These are phyloP conservation scores for Nemania sp. DNA, from an alignment of 2,329 filamentous ascomycete genomes.

Conservation along the genomic window DNA sequence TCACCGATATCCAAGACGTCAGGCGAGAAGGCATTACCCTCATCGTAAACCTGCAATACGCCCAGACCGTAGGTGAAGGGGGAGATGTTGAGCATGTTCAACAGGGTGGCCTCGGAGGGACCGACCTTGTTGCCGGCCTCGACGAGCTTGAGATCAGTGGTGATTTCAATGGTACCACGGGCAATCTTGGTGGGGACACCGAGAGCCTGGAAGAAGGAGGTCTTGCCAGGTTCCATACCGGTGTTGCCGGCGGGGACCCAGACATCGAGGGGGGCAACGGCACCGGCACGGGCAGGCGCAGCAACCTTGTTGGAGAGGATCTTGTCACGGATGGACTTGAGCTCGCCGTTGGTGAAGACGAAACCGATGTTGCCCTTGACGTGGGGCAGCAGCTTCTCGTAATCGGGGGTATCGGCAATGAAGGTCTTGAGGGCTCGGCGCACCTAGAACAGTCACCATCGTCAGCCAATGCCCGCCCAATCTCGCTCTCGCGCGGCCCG, in stretches of 20 bases:
- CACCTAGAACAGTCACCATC: constrained; percentile 58
- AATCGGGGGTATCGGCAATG: constrained; percentile 87
- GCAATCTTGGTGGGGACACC: constrained; percentile 99
- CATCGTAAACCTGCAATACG: constrained; percentile 94
- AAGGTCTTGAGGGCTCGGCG: constrained; percentile 98
- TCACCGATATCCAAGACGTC: constrained; percentile 91
- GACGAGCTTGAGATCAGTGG: constrained; percentile 94
- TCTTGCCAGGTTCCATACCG: constrained; percentile 99
- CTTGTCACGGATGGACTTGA: constrained; percentile 91
- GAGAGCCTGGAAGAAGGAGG: constrained; percentile 99
- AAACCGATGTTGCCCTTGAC: constrained; percentile 98
- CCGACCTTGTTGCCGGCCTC: constrained; percentile 93
- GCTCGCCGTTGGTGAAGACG: constrained; percentile 98
- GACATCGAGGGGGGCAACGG: constrained; percentile 90
- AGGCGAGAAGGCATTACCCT: constrained; percentile 89
- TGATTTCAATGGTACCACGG: constrained; percentile 99
- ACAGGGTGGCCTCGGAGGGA: constrained; percentile 95
- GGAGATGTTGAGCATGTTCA: constrained; percentile 99
- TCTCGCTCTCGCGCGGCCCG: not conserved
- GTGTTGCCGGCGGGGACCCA: constrained; percentile 98
- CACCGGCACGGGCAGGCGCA: constrained; percentile 96
- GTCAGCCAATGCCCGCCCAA: not conserved
- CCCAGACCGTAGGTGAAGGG: constrained; percentile 99
- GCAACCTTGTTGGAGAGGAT: constrained; percentile 97
- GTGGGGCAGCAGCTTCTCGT: constrained; percentile 94